Evolutionary conservation across 257 asterid genomes (phyloP).

Genomic region (Solanum sitiens): DNA sequence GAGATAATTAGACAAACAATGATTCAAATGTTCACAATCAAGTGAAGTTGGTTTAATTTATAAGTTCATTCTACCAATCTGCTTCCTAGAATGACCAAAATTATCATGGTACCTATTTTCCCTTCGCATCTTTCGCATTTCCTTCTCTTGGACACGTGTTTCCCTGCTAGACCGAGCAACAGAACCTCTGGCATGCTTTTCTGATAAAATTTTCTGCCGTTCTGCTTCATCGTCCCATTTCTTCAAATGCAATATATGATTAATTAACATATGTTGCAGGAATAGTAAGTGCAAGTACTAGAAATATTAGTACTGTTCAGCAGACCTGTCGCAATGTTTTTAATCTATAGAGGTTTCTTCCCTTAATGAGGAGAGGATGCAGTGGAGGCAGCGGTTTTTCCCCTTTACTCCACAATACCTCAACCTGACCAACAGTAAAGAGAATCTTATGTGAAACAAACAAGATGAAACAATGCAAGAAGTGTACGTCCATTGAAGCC

Average conservation of each 20-base stretch:
- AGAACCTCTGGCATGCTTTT: constrained; percentile 77
- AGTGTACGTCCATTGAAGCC: background rate
- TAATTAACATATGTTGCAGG: background rate
- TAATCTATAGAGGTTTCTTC: constrained; percentile 78
- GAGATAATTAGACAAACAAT: background rate
- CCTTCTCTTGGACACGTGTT: constrained; percentile 43
- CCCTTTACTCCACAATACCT: constrained; percentile 90
- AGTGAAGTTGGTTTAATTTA: background rate
- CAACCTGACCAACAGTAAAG: constrained; percentile 40
- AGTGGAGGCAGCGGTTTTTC: constrained; percentile 74
- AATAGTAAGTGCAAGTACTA: constrained; percentile 1
- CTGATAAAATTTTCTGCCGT: constrained; percentile 47
- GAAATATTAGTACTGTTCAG: background rate
- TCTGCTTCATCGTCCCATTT: constrained; percentile 73
- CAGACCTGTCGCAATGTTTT: constrained; percentile 79
- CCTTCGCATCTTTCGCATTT: constrained; percentile 27
- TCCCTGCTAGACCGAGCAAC: constrained; percentile 64
- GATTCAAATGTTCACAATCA: background rate
- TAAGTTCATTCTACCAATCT: background rate
- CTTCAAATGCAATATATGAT: constrained; percentile 11
- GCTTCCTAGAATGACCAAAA: background rate
- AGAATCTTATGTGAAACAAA: background rate
- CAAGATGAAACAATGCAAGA: background rate
- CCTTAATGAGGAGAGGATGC: constrained; percentile 86
- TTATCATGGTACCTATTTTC: constrained; percentile 29